These are phyloP conservation scores for Echites panduratus DNA, from an alignment of 257 asterid genomes.

Conservation along the genomic window DNA sequence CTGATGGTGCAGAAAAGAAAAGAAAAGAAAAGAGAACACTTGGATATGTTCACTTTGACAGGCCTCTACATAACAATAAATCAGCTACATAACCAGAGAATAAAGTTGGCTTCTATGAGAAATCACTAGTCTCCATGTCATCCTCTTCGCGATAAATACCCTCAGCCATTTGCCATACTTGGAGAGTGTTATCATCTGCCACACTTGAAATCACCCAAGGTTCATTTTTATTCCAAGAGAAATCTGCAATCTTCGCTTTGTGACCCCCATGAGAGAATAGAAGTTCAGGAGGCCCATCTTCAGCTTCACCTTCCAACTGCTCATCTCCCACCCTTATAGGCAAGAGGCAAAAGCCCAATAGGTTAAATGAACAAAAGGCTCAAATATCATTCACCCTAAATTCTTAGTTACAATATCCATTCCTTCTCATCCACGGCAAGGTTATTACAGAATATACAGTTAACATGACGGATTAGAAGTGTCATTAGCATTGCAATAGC, in stretches of 20 bases:
- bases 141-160: slow-evolving; percentile 73
- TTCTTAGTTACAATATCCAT: not conserved
- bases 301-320: slow-evolving; percentile 98
- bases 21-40: not conserved
- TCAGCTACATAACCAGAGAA: not conserved
- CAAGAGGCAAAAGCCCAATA: not conserved
- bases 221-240: slow-evolving; percentile 84
- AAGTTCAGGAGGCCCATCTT: slow-evolving; percentile 95
- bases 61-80: not conserved
- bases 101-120: not conserved
- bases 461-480: not conserved
- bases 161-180: slow-evolving; percentile 96
- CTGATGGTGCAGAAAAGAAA: too few species aligned
- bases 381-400: not conserved
- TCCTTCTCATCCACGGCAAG: not conserved
- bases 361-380: not conserved
- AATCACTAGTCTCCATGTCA: slow-evolving; percentile 27
- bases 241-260: slow-evolving; percentile 83
- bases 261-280: slow-evolving; percentile 97
- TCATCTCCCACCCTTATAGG: slow-evolving; percentile 82
- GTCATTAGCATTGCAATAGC: not conserved
- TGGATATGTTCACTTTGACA: not conserved
- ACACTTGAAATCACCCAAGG: slow-evolving; percentile 95
- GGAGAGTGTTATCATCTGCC: slow-evolving; percentile 82
- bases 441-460: not conserved